Evolutionary conservation across 2,329 filamentous ascomycete species (phyloP).

Genomic region (Claviceps paspali): DNA sequence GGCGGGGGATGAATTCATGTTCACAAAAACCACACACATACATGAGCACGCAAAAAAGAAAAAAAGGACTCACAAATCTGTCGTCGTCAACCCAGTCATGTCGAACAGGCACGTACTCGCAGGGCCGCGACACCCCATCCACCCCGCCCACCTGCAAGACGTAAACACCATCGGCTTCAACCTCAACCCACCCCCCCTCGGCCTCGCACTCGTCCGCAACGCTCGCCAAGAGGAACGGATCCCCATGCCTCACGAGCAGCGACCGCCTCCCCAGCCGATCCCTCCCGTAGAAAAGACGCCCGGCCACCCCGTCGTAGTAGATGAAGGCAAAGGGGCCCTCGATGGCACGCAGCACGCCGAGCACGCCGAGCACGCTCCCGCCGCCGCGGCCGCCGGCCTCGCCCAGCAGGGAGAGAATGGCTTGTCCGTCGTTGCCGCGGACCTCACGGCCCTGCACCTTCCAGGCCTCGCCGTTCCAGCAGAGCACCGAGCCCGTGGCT

Average conservation of each 20-base stretch:
- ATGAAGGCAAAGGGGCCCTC: slow-evolving; percentile 83
- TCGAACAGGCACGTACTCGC: slow-evolving; percentile 9
- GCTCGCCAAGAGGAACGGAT: slow-evolving; percentile 51
- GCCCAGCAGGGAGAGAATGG: slow-evolving; percentile 47
- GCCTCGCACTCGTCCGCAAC: slow-evolving; percentile 35
- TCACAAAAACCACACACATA: no score
- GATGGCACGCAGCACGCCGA: slow-evolving; percentile 42
- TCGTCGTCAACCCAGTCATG: slow-evolving; percentile 19
- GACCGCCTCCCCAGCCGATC: slow-evolving; percentile 82
- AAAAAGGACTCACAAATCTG: slow-evolving; percentile 28
- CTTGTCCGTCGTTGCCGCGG: slow-evolving; percentile 63
- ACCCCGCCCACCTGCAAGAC: slow-evolving; percentile 36
- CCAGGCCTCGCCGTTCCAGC: slow-evolving; percentile 99
- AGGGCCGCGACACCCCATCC: slow-evolving; percentile 1
- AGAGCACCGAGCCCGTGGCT: slow-evolving; percentile 50
- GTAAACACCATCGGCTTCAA: slow-evolving; percentile 74
- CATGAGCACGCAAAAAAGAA: no score
- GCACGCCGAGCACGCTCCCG: slow-evolving; percentile 26
- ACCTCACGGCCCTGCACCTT: slow-evolving; percentile 44
- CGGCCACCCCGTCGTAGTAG: slow-evolving; percentile 52
- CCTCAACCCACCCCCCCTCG: slow-evolving; percentile 52
- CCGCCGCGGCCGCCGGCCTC: slow-evolving; percentile 19
- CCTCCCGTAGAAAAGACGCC: slow-evolving; percentile 62
- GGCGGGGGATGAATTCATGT: no score
- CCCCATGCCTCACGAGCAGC: slow-evolving; percentile 44